These are phyloP conservation scores for Berberis vulgaris DNA, from an alignment of 164 flowering plant species.

Conservation along the genomic window DNA sequence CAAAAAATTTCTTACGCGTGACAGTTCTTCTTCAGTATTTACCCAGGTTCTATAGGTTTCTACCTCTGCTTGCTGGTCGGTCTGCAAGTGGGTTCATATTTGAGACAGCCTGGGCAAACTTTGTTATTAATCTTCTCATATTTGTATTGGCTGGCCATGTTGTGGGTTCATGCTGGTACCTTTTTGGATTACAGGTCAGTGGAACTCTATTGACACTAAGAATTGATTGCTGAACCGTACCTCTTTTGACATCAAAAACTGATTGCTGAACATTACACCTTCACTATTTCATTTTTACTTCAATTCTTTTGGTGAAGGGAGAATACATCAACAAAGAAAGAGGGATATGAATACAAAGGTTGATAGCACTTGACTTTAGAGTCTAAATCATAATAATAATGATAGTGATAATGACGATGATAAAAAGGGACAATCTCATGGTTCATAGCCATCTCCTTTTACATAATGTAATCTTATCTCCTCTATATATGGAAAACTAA, in stretches of 20 bases:
- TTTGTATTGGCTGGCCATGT: slow-evolving; percentile 75
- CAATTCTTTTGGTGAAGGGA: no score
- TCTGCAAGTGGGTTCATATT: slow-evolving; percentile 75
- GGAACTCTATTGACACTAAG: neutral
- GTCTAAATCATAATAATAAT: no score
- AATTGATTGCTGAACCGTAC: neutral
- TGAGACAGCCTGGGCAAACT: slow-evolving; percentile 96
- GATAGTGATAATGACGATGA: no score
- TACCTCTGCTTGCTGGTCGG: slow-evolving; percentile 72
- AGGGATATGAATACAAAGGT: no score
- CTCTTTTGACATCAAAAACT: neutral
- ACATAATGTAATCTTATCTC: no score
- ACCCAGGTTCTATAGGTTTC: slow-evolving; percentile 62
- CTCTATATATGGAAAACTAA: no score
- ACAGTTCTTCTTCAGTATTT: slow-evolving; percentile 70
- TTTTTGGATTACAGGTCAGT: slow-evolving; percentile 81
- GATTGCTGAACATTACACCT: neutral
- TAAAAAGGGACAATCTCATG: no score
- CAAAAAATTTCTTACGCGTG: slow-evolving; percentile 71
- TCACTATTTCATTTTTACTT: neutral
- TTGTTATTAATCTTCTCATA: slow-evolving; percentile 78
- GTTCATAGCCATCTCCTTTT: no score
- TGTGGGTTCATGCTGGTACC: slow-evolving; percentile 90
- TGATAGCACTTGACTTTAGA: no score
- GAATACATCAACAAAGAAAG: no score